phyloP scores from a whole-genome alignment of 331 rosid species.

The Quercus tomentella region DNA sequence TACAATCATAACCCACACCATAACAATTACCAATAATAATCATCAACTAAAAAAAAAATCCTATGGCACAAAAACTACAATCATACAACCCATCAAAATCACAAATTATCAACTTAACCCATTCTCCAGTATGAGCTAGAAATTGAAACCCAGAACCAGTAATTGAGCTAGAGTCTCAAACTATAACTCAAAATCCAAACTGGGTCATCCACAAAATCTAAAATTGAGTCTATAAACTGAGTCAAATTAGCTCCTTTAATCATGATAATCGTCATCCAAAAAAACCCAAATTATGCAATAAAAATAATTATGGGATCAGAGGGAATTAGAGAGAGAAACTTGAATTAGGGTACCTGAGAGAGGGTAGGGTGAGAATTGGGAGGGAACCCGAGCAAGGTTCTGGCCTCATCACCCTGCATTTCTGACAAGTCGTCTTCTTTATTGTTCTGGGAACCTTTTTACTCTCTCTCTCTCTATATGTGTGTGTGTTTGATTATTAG shows the following conservation, averaged over 20 bases:
- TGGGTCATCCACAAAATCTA: background rate
- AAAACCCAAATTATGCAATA: conserved; percentile 2
- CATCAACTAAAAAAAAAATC: background rate
- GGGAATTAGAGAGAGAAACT: background rate
- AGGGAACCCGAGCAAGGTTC: conserved; percentile 55
- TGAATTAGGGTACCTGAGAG: conserved; percentile 31
- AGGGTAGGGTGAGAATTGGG: conserved; percentile 47
- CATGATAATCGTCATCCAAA: background rate
- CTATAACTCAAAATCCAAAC: background rate
- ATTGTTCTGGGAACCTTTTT: background rate
- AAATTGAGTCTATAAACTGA: conserved; percentile 1
- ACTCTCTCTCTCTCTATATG: too few species aligned
- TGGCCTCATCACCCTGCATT: conserved; percentile 57
- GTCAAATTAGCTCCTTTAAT: conserved; percentile 4
- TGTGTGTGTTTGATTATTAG: too few species aligned
- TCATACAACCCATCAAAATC: background rate
- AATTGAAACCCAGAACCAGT: background rate
- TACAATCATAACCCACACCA: conserved; percentile 15
- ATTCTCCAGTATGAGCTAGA: background rate
- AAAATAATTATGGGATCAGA: background rate
- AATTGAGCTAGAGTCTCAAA: background rate
- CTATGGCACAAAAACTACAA: background rate
- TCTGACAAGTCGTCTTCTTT: background rate
- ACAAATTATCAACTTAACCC: background rate
- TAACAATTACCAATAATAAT: background rate